phyloP scores from a whole-genome alignment of 2,329 filamentous ascomycete genomes.

The Mycocentrospora acerina region DNA sequence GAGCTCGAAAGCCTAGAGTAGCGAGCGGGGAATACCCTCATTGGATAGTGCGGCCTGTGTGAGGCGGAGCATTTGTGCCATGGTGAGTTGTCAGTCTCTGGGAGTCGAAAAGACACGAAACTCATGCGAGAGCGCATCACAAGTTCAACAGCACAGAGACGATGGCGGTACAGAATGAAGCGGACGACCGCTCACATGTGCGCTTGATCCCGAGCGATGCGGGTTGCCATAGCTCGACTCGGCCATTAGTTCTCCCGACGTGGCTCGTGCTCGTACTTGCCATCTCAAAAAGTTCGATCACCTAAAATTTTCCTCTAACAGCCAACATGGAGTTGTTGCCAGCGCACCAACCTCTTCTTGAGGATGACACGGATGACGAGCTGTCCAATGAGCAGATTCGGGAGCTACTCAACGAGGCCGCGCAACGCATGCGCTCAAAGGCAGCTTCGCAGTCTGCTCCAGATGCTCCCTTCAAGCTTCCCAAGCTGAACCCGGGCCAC shows the following conservation, averaged over 20 bases:
- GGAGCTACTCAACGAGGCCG: slow-evolving; percentile 64
- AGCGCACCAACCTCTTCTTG: slow-evolving; percentile 36
- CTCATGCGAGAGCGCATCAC: slow-evolving; percentile 29
- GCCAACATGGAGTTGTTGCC: slow-evolving; percentile 39
- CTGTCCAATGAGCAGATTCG: slow-evolving; percentile 66
- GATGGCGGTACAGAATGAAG: slow-evolving; percentile 22
- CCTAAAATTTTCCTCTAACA: slow-evolving; percentile 27
- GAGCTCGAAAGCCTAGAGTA: slow-evolving; percentile 14
- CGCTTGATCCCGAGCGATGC: slow-evolving; percentile 12
- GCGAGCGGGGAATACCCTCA: slow-evolving; percentile 4
- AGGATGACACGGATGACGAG: slow-evolving; percentile 45
- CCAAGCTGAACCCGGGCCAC: slow-evolving; percentile 51
- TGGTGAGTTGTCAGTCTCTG: slow-evolving; percentile 35
- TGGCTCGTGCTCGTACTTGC: slow-evolving; percentile 16
- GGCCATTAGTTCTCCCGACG: slow-evolving; percentile 17
- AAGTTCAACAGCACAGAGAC: slow-evolving; percentile 4
- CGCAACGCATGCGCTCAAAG: slow-evolving; percentile 56
- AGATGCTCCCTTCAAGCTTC: slow-evolving; percentile 48
- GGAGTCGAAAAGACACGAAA: slow-evolving; percentile 12
- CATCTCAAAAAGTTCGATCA: slow-evolving; percentile 26
- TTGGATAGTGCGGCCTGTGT: not conserved
- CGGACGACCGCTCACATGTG: slow-evolving; percentile 9
- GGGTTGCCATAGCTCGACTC: slow-evolving; percentile 4
- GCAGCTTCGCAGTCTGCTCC: slow-evolving; percentile 29
- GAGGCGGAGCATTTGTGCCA: slow-evolving; percentile 5